Base-by-base conservation (phyloP, 371 early-diverging fungal genomes). In the Entomophthora muscae region DNA sequence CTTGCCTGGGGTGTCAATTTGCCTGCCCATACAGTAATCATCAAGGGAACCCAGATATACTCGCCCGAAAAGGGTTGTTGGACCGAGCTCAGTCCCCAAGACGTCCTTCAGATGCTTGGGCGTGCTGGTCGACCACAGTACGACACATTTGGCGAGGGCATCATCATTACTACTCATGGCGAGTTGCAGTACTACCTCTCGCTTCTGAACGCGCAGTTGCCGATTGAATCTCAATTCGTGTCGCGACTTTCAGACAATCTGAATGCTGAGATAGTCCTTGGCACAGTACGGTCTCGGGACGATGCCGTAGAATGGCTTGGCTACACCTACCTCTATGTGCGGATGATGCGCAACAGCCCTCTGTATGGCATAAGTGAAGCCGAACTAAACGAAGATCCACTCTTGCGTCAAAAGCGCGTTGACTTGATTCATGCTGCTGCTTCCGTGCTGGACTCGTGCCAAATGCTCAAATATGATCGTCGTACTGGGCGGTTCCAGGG, bases 1-100 rank as follows among this genome's bases (percentile, higher is more conserved):
- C 78, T 99, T 57, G 99, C 99, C 31, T 99, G 99, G 99, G 99
- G 99, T 76, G 99, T 99, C 64, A 99, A 99, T 72, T 81, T 99
- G 68, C 99, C 99, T 27, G 99, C 99, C 21, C 93, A 98, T 72
- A 87, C 94, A 1, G 99, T 99, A 57, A 90, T 99, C 61, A 97
- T 99, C 73, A 98, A 96, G 76, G 99, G 99, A 12, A 99, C 99
- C 3, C 93, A 93, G 70, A 90, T 97, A 65, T 99, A 99, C 72
- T 82, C 84, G 26, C 90, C 94, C 5, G 93, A 95, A 69, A 90
- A 88, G 76, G 95, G 98, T 66, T 75, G 83, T 17, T 97, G 92
- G 92, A 79, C 81, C 22, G 97, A 98, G 71, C 71, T 98, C 33
- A 84, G 85, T 26, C 94, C 92, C 53, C 94, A 93, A 67, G 97